Evolutionary conservation across 2,329 filamentous ascomycete species (phyloP).

Genomic region (Stylonectria norvegica): DNA sequence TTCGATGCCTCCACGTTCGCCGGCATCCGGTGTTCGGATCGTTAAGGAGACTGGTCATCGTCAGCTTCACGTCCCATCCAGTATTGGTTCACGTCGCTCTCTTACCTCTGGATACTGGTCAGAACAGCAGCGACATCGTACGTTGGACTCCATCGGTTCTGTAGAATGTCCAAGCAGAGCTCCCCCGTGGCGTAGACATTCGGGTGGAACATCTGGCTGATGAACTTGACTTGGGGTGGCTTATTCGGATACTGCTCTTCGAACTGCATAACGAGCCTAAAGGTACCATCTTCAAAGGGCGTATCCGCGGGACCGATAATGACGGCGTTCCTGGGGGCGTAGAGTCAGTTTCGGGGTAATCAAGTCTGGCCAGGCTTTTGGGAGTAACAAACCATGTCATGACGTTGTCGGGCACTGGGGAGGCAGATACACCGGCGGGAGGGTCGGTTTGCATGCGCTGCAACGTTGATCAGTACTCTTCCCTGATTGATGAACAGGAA

Average conservation of each 20-base stretch:
- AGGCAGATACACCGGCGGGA: slow-evolving; percentile 93
- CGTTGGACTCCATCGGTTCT: slow-evolving; percentile 97
- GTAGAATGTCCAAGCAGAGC: slow-evolving; percentile 91
- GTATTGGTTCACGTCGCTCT: no score
- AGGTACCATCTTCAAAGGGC: slow-evolving; percentile 97
- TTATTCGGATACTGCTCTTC: slow-evolving; percentile 99
- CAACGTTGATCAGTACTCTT: slow-evolving; percentile 10
- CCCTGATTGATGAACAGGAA: not conserved
- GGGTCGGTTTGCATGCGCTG: slow-evolving; percentile 99
- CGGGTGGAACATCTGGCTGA: slow-evolving; percentile 98
- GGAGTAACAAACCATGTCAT: slow-evolving; percentile 76
- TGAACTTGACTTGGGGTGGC: slow-evolving; percentile 95
- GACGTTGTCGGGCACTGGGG: slow-evolving; percentile 91
- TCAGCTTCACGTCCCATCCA: slow-evolving; percentile 23
- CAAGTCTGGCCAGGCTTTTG: not conserved
- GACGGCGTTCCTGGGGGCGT: slow-evolving; percentile 77
- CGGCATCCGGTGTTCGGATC: slow-evolving; percentile 97
- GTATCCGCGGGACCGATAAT: slow-evolving; percentile 97
- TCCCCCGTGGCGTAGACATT: slow-evolving; percentile 98
- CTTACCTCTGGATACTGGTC: slow-evolving; percentile 93
- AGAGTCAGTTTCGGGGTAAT: slow-evolving; percentile 15
- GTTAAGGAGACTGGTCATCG: slow-evolving; percentile 71
- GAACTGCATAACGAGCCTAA: slow-evolving; percentile 97
- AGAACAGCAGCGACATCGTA: slow-evolving; percentile 97
- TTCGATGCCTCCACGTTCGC: slow-evolving; percentile 98